phyloP scores from a whole-genome alignment of 179 eudicot species.

The Monotropa hypopitys region DNA sequence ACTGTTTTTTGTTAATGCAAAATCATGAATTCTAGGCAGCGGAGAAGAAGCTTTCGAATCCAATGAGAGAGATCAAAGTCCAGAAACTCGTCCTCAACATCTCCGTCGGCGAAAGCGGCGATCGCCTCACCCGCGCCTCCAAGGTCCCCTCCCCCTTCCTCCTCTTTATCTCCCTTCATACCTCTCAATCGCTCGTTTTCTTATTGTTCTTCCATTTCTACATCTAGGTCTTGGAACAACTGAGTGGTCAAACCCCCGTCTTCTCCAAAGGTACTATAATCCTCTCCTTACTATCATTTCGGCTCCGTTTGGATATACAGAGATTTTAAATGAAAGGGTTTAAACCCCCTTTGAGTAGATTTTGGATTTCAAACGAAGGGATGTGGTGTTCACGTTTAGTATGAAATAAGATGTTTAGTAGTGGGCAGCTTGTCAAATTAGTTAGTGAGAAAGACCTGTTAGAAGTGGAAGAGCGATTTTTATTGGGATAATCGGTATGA shows the following conservation, averaged over 20 bases:
- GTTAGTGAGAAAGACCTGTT: too few species aligned
- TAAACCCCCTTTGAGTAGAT: background rate
- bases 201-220: background rate
- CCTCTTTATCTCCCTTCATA: background rate
- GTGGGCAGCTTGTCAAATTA: too few species aligned
- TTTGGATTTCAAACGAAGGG: too few species aligned
- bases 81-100: constrained; percentile 49
- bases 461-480: too few species aligned
- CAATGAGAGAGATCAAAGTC: constrained; percentile 47
- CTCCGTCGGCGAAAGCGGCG: constrained; percentile 42
- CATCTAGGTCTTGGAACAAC: constrained; percentile 55
- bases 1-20: background rate
- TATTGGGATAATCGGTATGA: too few species aligned
- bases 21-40: constrained; percentile 18
- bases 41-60: constrained; percentile 38
- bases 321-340: background rate
- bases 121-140: constrained; percentile 41
- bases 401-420: too few species aligned
- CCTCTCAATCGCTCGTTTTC: background rate
- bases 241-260: constrained; percentile 65
- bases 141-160: constrained; percentile 12
- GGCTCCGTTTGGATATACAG: background rate
- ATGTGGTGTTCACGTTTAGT: too few species aligned
- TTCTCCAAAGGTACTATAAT: constrained; percentile 48
- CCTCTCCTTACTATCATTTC: background rate